Evolutionary conservation across 768 basidiomycete species (phyloP).

Genomic region (Leucocoprinus sp.): DNA sequence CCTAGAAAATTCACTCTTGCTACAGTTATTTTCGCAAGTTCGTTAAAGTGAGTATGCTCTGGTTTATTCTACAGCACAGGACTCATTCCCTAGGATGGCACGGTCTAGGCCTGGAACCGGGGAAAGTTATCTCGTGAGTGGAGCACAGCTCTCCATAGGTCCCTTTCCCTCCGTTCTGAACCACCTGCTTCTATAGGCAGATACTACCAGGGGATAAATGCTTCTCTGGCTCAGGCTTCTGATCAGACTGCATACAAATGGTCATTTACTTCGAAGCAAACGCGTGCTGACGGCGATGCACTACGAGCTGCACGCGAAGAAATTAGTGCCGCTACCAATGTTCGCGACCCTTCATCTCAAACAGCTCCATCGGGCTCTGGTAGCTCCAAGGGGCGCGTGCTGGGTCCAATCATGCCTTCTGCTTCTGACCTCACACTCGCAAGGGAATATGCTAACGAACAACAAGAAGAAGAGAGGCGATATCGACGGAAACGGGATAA

Average conservation of each 20-base stretch:
- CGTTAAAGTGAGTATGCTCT: constrained; percentile 48
- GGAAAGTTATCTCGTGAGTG: constrained; percentile 60
- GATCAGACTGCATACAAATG: constrained; percentile 81
- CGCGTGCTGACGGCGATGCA: constrained; percentile 48
- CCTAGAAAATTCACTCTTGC: constrained; percentile 22
- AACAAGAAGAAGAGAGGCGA: constrained; percentile 40
- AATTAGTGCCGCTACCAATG: constrained; percentile 44
- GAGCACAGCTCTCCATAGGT: background rate
- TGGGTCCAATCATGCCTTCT: constrained; percentile 64
- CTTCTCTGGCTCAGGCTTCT: constrained; percentile 46
- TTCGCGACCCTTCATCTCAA: constrained; percentile 17
- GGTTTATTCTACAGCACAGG: constrained; percentile 1
- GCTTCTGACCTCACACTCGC: constrained; percentile 63
- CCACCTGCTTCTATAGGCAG: constrained; percentile 13
- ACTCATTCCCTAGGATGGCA: constrained; percentile 4
- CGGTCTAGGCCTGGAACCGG: constrained; percentile 67
- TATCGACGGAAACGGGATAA: constrained; percentile 62
- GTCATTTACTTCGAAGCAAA: constrained; percentile 68
- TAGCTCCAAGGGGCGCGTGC: constrained; percentile 23
- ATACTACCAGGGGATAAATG: constrained; percentile 49
- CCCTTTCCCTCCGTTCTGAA: background rate
- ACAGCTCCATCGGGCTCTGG: constrained; percentile 18
- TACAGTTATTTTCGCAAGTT: constrained; percentile 88
- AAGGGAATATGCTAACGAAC: constrained; percentile 51
- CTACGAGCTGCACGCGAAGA: constrained; percentile 52